Base-by-base conservation (phyloP, 163 green algal species). In the Scenedesmus sp. region DNA sequence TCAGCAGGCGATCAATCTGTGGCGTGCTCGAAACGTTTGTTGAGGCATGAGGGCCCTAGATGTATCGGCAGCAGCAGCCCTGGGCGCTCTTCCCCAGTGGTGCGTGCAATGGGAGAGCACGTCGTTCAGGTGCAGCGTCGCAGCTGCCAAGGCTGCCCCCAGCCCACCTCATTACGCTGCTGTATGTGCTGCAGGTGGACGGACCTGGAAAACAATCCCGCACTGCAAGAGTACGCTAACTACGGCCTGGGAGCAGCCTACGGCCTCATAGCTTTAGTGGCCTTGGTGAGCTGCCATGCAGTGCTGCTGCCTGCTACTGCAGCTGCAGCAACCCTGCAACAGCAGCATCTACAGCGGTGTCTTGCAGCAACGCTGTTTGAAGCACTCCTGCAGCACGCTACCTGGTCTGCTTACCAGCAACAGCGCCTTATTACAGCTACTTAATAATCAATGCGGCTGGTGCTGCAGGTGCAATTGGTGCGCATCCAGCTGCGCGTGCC, bases 401-500 rank as follows among this genome's bases (percentile, higher is more conserved):
- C 70, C 66, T 34, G 2, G 16, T 3, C 23, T 52, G 34, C 34
- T 46, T 46, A 6, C 46, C 23, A 6, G 15, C 23, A 79, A 3
- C 70, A 79, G 70, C 4, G 18, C 23, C 10, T 16, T 23, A 46
- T 7, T 76, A 20, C 66, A 8, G 1, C 2, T 4, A 52, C 23
- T 5, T 84, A 9, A 23, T 5, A 2, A n/a, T 84, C 26, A 7
- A 2, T 89, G 66, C 57, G 73, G 82, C 60, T 66, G 70, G 8
- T 34, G 62, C 18, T 84, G 84, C 91, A 97, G 95, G 91, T 99
- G 2, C 98, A 99, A 93, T 96, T 99, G 2, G 92, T 99, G 1
- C 94, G 98, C 20, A 99, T 99, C 54, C 98, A 99, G 92, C 87
- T 96, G 81, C 95, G 98, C 8, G 97, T 99, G 55, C 98, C 98